Evolutionary conservation across 257 asterid genomes (phyloP).

Genomic region (Solanum stenotomum): DNA sequence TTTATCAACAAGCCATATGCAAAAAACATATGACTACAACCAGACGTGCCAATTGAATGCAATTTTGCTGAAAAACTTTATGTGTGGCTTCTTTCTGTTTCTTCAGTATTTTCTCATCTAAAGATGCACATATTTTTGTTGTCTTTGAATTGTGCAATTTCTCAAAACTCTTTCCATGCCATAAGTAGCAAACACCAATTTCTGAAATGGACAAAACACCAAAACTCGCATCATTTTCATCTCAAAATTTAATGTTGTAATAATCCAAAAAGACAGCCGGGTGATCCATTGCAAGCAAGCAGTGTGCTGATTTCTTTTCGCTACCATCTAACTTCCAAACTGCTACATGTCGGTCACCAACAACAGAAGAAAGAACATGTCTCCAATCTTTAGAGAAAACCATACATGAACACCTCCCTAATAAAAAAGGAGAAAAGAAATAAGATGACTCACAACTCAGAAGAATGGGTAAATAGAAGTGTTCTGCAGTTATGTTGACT

Average conservation of each 20-base stretch:
- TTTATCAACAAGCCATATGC: conserved; percentile 68
- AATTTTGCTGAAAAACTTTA: conserved; percentile 65
- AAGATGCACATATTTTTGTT: conserved; percentile 44
- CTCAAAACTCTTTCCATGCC: conserved; percentile 58
- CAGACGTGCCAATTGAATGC: conserved; percentile 38
- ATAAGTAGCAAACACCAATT: conserved; percentile 70
- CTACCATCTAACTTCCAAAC: conserved; percentile 70
- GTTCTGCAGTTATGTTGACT: background rate
- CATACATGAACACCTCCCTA: conserved; percentile 80
- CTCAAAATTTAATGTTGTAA: conserved; percentile 20
- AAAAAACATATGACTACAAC: conserved; percentile 45
- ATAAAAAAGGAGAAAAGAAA: conserved; percentile 1
- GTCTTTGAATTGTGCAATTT: conserved; percentile 56
- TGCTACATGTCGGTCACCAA: conserved; percentile 66
- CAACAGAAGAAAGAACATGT: conserved; percentile 65
- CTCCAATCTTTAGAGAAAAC: conserved; percentile 65
- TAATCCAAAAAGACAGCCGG: conserved; percentile 75
- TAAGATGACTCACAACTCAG: background rate
- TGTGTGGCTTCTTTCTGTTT: conserved; percentile 50
- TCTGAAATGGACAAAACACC: conserved; percentile 78
- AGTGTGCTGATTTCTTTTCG: conserved; percentile 49
- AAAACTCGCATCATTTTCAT: conserved; percentile 38
- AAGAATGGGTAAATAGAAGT: background rate
- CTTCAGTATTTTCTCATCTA: conserved; percentile 35
- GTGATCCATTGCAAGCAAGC: conserved; percentile 73